Conservation (phyloP, 2,329 filamentous ascomycete species). For the Verticillium alfalfae region DNA sequence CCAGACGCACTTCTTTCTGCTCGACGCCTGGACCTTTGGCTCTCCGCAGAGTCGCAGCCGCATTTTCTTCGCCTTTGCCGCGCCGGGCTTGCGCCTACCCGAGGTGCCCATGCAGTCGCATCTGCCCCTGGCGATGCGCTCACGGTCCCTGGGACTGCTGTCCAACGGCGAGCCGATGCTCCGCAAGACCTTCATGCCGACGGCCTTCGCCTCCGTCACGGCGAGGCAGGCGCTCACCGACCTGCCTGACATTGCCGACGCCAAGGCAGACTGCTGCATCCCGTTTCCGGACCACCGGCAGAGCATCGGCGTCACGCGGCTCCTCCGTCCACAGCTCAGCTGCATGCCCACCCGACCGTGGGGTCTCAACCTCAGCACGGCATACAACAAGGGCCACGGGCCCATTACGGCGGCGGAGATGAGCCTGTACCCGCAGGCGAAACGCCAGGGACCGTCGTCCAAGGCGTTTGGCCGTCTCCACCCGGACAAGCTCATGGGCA, state of each 20-base stretch:
- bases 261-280: constrained; percentile 55
- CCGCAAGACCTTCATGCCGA: constrained; percentile 38
- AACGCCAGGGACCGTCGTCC: constrained; percentile 15
- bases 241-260: constrained; percentile 59
- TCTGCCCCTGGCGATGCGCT: constrained; percentile 23
- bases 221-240: constrained; percentile 50
- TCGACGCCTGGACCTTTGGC: constrained; percentile 66
- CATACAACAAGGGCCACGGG: constrained; percentile 32
- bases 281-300: constrained; percentile 63
- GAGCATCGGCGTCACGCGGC: constrained; percentile 29
- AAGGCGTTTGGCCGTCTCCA: constrained; percentile 48
- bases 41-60: constrained; percentile 60
- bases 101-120: constrained; percentile 53
- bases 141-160: constrained; percentile 45
- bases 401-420: constrained; percentile 32
- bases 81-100: constrained; percentile 57
- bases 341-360: constrained; percentile 55
- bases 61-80: constrained; percentile 67
- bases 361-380: constrained; percentile 44
- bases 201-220: constrained; percentile 55
- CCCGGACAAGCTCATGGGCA: constrained; percentile 50
- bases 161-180: constrained; percentile 58
- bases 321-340: constrained; percentile 39
- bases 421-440: constrained; percentile 27
- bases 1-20: constrained; percentile 61